These are phyloP conservation scores for Cunninghamia lanceolata DNA, from an alignment of 75 land plant species.

Conservation along the genomic window DNA sequence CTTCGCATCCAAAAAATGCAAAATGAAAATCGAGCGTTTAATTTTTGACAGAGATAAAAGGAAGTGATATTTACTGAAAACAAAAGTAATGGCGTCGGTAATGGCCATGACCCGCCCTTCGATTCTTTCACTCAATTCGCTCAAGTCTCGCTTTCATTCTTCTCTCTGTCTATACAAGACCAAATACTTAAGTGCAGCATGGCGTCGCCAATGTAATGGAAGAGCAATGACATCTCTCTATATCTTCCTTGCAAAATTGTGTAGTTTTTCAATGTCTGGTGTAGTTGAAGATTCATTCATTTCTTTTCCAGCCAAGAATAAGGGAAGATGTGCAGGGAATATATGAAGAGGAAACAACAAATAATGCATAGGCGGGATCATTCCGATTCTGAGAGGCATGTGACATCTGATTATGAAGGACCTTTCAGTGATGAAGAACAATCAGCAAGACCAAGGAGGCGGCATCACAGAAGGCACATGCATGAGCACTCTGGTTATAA, in stretches of 20 bases:
- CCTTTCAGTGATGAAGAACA: conserved; percentile 21
- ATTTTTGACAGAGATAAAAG: not conserved
- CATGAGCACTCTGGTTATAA: not conserved
- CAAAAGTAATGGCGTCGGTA: not conserved
- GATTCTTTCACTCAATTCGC: not conserved
- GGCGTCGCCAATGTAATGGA: not conserved
- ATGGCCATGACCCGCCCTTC: not conserved
- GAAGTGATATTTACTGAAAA: not conserved
- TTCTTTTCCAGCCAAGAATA: conserved; percentile 2
- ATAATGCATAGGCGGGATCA: conserved; percentile 8
- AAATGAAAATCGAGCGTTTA: not conserved
- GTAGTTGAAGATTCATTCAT: not conserved
- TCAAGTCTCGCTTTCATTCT: not conserved
- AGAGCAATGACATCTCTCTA: not conserved
- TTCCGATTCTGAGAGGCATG: conserved; percentile 5
- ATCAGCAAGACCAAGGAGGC: conserved; percentile 19
- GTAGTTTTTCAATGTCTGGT: not conserved
- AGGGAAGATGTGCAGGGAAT: too few relatives aligned
- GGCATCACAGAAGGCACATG: conserved; percentile 22
- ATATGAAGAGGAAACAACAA: conserved; percentile 14
- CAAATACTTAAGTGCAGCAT: not conserved
- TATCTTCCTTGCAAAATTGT: not conserved
- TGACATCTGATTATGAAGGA: not conserved
- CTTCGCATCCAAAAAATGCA: too few relatives aligned
- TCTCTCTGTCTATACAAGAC: not conserved